Base-by-base conservation (phyloP, 2,329 filamentous ascomycete species). In the Colletotrichum siamense region DNA sequence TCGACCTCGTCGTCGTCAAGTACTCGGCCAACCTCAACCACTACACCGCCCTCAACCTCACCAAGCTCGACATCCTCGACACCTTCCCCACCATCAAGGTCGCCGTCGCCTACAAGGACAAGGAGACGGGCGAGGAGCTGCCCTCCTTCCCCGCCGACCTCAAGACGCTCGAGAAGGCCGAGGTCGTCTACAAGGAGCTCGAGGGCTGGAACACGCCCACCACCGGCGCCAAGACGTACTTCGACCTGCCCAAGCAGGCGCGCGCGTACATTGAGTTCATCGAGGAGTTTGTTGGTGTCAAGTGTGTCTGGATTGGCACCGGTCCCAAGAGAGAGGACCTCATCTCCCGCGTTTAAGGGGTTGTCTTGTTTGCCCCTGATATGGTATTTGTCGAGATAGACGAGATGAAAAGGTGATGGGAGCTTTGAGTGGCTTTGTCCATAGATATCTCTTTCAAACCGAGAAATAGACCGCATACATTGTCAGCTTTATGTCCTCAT, bases 81-180 rank as follows among this genome's bases (percentile, higher is more conserved):
- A 91, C 91, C 36, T 95, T 98, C 82, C 88, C 91, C 12, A 93
- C 92, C 81, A 90, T 98, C 85, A 94, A 96, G 84, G 88, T 95
- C 67, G 94, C 94, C 22, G 91, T 94, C 16, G 92, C 91, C 3
- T 98, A 98, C 86, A 89, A 88, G 80, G 83, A 81, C 63, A 79
- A 83, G 73, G 81, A 26, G 34, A 86, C 85, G 1, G 85, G 85
- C 59, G 82, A 90, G 81, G 85, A 86, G 71, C 84, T 94, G 13
- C 87, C 90, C 22, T 91, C 89, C 15, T 95, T 94, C 88, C 94
- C 90, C 6, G 92, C 93, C 9, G 91, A 94, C 80, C 88, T 92
- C 18, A 85, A 88, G 57, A 83, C 89, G 44, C 87, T 95, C 18
- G 89, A 90, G 32, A 86, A 87, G 69, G 88, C 91, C 71, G 90